Evolutionary conservation across 164 flowering plant genomes (phyloP).

Genomic region (Kingdonia uniflora): DNA sequence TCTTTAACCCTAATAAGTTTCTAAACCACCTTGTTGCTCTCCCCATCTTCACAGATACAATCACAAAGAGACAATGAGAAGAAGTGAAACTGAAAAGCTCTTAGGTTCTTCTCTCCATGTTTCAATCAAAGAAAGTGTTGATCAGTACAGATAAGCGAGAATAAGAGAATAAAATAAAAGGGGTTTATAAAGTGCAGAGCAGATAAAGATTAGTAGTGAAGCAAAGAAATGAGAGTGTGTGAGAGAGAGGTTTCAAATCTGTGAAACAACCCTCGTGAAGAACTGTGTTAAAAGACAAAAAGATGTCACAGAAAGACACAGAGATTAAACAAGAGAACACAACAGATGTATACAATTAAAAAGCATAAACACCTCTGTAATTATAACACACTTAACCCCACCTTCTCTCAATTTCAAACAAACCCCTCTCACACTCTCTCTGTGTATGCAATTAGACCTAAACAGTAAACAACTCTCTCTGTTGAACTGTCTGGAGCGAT

Average conservation of each 20-base stretch:
- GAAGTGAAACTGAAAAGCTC: not conserved
- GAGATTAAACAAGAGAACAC: slow-evolving; percentile 7
- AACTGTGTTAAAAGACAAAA: slow-evolving; percentile 55
- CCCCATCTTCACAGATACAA: slow-evolving; percentile 45
- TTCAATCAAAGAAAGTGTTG: slow-evolving; percentile 9
- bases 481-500: slow-evolving; percentile 38
- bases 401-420: slow-evolving; percentile 34
- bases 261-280: slow-evolving; percentile 62
- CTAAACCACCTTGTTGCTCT: slow-evolving; percentile 66
- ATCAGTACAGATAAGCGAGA: slow-evolving; percentile 3
- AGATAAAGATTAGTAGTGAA: too few relatives aligned
- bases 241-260: too few relatives aligned
- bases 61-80: not conserved
- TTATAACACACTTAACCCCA: slow-evolving; percentile 4
- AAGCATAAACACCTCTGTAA: not conserved
- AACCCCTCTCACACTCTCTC: slow-evolving; percentile 8
- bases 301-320: slow-evolving; percentile 38
- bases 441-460: not conserved
- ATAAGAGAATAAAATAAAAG: slow-evolving; percentile 12
- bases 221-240: too few relatives aligned
- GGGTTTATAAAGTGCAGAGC: too few relatives aligned
- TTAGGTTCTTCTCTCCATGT: slow-evolving; percentile 11
- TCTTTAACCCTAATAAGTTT: slow-evolving; percentile 63
- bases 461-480: not conserved
- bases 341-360: not conserved